Base-by-base conservation (phyloP, 2,329 filamentous ascomycete species). In the Aspergillus hortae region DNA sequence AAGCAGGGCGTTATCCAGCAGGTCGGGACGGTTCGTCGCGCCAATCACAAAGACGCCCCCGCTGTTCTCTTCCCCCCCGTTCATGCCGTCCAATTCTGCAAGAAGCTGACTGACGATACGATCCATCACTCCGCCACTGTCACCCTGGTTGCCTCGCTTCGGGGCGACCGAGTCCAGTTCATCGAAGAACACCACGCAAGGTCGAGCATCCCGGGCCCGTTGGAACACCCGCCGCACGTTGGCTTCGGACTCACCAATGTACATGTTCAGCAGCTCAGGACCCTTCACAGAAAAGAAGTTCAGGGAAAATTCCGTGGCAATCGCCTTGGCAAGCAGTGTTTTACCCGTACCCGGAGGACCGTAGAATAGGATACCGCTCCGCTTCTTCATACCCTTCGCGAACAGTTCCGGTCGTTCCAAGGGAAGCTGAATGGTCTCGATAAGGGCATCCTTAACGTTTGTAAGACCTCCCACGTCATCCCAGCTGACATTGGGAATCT, bases 221-320 rank as follows among this genome's bases (percentile, higher is more conserved):
- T 99, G 94, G 74, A 99, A 99, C 62, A 99, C 97, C 71, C 97
- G 92, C 67, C 94, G 89, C 59, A 99, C 97, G 76, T 99, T 99
- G 81, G 90, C 96, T 79, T 99, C 95, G 49, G 94, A 99, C 79
- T 99, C 94, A 86, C 94, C 94, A 71, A 99, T 97, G 89, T 94
- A 99, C 94, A 99, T 99, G 73, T 92, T 96, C 63, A 99, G 85
- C 68, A 99, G 81, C 74, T 99, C 94, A 38, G 94, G 95, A 54
- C 94, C 94, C 83, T 99, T 99, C 75, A 99, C 89, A 25, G 94
- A 99, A 74, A 99, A 97, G 80, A 99, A 99, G 79, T 99, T 99
- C 81, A 94, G 90, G 54, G 94, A 89, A 71, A 92, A 97, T 78
- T 99, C 94, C 75, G 97, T 99, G 73, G 94, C 94, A 64, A 99